Base-by-base conservation (phyloP, 2,329 filamentous ascomycete genomes). In the Arthrocladium fulminans region DNA sequence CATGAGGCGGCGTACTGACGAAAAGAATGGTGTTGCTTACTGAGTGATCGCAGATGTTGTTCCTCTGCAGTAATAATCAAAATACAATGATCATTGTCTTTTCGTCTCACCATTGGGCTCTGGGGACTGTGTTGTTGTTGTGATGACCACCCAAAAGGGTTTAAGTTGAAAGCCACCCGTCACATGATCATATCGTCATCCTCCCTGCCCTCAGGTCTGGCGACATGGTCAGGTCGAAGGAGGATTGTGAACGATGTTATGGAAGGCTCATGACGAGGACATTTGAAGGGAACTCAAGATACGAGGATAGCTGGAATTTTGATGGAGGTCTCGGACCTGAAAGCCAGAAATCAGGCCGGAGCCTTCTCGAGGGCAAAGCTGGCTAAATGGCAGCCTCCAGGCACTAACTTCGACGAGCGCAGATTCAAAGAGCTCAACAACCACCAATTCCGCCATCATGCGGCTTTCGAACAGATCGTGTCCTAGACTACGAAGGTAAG, bases 1-100 rank as follows among this genome's bases (percentile, higher is more conserved):
- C 19, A 47, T 47, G n/a, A 20, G 34, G 39, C 4, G 44, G 32
- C 23, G 34, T 47, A 38, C 19, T 27, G n/a, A 17, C 25, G 43
- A 45, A 20, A 25, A 27, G 23, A 27, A 47, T n/a, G n/a, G 13
- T 17, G 3, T 39, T 20, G 12, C n/a, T 10, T 17, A 17, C 13
- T 20, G 10, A 22, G 19, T 47, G 39, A 39, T 47, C 27, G 17
- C 17, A 40, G n/a, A 5, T 6, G 17, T 7, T 8, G 13, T 30
- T 30, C 8, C 34, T 29, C 27, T 29, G 27, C 27, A 29, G 27
- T 29, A 29, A 29, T 29, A 7, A n/a, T 13, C 27, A 29, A 29
- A 7, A 29, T 29, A 7, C 7, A 13, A 29, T 13, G 13, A 29
- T 7, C 13, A 29, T 29, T 29, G 7, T 29, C 7, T 13, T 7